Percentiles rank a stretch among this genome's conserved stretches.
Conservation (phyloP, 2,329 filamentous ascomycete genomes). For the Neoarthrinium moseri region DNA sequence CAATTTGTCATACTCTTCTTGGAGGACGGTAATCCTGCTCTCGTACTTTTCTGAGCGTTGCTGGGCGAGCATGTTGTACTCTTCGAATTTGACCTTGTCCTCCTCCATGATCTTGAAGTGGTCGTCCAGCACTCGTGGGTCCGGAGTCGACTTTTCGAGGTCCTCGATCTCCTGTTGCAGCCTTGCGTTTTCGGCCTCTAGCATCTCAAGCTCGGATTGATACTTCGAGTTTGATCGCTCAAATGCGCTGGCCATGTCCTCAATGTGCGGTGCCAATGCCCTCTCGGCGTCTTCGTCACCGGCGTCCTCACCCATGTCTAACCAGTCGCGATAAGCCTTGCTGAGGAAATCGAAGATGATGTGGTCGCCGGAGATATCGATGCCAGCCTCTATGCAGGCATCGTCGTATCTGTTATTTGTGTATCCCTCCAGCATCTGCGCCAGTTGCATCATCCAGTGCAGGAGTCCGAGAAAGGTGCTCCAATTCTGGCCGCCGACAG, state of each 20-base stretch:
- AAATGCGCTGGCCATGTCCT: conserved; percentile 85
- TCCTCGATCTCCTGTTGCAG: conserved; percentile 86
- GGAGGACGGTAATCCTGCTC: conserved; percentile 74
- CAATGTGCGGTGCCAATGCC: conserved; percentile 78
- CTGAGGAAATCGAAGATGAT: conserved; percentile 95
- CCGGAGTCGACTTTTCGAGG: conserved; percentile 80
- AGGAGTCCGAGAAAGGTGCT: conserved; percentile 88
- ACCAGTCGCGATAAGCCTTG: conserved; percentile 88
- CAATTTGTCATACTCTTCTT: conserved; percentile 81
- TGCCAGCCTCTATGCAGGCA: conserved; percentile 81
- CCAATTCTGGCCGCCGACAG: conserved; percentile 97
- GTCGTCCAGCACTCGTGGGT: conserved; percentile 80
- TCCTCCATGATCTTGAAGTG: conserved; percentile 93
- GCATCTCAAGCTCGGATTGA: conserved; percentile 75
- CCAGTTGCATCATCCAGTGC: conserved; percentile 99
- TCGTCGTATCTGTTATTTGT: conserved; percentile 79
- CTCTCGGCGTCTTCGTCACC: conserved; percentile 80
- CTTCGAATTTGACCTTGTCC: conserved; percentile 91
- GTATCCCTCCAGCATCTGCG: conserved; percentile 89
- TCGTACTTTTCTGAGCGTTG: conserved; percentile 89
- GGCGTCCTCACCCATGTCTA: conserved; percentile 87
- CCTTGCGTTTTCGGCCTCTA: conserved; percentile 82
- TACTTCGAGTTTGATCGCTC: conserved; percentile 83
- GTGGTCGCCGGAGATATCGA: conserved; percentile 84
- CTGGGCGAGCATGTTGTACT: conserved; percentile 84